Conservation (phyloP, 257 asterid species). For the Thymus quinquecostatus region DNA sequence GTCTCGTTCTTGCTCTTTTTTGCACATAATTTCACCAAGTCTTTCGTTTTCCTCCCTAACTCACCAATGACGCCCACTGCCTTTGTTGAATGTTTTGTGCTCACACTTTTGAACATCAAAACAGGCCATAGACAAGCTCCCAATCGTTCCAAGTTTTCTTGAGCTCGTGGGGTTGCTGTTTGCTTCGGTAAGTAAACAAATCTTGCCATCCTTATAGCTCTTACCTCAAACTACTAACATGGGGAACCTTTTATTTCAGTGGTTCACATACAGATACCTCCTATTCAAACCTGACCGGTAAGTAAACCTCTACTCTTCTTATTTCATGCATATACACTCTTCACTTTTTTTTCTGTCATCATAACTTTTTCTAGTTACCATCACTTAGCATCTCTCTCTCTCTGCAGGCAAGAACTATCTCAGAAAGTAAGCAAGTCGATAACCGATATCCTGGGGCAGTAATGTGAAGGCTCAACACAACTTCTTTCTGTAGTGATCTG, state of each 20-base stretch:
- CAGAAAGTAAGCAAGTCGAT: constrained; percentile 57
- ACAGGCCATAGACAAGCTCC: constrained; percentile 82
- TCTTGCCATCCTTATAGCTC: background rate
- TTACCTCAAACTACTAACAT: constrained; percentile 27
- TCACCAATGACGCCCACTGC: constrained; percentile 21
- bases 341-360: background rate
- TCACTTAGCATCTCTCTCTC: background rate
- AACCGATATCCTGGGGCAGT: constrained; percentile 64
- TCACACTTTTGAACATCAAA: constrained; percentile 29
- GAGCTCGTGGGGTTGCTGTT: constrained; percentile 81
- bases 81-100: constrained; percentile 16
- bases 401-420: constrained; percentile 63
- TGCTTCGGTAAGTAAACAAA: constrained; percentile 64
- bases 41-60: background rate
- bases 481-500: constrained; percentile 18
- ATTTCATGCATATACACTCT: constrained; percentile 4
- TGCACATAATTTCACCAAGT: background rate
- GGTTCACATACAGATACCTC: constrained; percentile 91
- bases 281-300: constrained; percentile 92
- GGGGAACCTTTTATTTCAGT: constrained; percentile 48
- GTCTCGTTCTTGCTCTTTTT: background rate
- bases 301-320: constrained; percentile 25
- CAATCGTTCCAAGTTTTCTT: constrained; percentile 66
- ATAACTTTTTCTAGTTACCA: background rate
- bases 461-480: constrained; percentile 32